These are phyloP conservation scores for Theobroma cacao DNA, from an alignment of 345 rosid species.

Conservation along the genomic window DNA sequence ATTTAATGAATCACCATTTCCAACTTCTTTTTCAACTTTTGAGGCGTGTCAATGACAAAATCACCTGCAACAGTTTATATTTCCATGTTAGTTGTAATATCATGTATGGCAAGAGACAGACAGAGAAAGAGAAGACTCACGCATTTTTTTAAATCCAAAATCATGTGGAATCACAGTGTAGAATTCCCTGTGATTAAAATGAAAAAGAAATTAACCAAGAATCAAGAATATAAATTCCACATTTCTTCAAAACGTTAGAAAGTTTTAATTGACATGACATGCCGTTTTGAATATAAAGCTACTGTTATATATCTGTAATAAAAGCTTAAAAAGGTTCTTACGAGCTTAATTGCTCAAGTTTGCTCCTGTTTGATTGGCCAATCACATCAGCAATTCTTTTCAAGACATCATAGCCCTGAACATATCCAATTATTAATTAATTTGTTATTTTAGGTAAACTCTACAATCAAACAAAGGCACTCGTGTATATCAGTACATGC, in stretches of 20 bases:
- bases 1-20: constrained; percentile 60
- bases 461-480: not conserved
- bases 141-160: constrained; percentile 83
- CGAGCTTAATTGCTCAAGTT: constrained; percentile 81
- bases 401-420: constrained; percentile 81
- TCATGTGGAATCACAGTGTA: constrained; percentile 89
- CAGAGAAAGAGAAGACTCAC: constrained; percentile 47
- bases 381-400: constrained; percentile 67
- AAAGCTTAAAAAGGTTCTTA: constrained; percentile 28
- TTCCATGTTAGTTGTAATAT: constrained; percentile 8
- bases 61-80: constrained; percentile 56
- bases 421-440: constrained; percentile 17
- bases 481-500: not conserved
- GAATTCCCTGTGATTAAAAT: constrained; percentile 65
- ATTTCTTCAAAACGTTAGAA: not conserved
- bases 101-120: not conserved
- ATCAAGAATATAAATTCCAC: constrained; percentile 1
- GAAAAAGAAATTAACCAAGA: not conserved
- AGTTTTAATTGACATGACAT: not conserved
- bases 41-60: constrained; percentile 82
- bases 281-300: not conserved
- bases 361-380: constrained; percentile 39
- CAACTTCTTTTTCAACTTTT: constrained; percentile 75
- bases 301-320: not conserved
- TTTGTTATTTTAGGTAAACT: not conserved